phyloP scores from a whole-genome alignment of 176 grass and related monocot genomes.

The Bolboschoenus planiculmis region DNA sequence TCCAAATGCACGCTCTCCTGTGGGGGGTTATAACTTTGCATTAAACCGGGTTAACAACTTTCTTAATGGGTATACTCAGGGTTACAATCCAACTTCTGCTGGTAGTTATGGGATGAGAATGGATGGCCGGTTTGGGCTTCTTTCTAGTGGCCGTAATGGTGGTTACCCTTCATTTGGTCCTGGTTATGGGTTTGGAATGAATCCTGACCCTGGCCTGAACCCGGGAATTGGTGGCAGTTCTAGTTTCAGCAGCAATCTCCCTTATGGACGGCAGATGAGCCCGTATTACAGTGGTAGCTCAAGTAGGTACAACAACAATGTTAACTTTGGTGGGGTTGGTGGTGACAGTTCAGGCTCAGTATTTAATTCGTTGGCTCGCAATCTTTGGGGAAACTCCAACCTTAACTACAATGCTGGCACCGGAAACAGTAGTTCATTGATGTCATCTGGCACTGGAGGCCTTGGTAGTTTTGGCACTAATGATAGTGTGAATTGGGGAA shows the following conservation, averaged over 20 bases:
- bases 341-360: slow-evolving; percentile 39
- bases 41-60: slow-evolving; percentile 58
- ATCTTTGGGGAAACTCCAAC: slow-evolving; percentile 56
- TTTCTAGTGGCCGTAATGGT: slow-evolving; percentile 41
- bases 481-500: slow-evolving; percentile 75
- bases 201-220: slow-evolving; percentile 55
- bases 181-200: slow-evolving; percentile 69
- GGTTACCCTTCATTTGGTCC: slow-evolving; percentile 64
- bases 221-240: slow-evolving; percentile 41
- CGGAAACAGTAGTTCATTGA: slow-evolving; percentile 50
- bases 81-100: slow-evolving; percentile 55
- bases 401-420: slow-evolving; percentile 60
- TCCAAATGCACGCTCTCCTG: slow-evolving; percentile 58
- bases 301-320: slow-evolving; percentile 52
- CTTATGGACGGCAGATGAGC: slow-evolving; percentile 51
- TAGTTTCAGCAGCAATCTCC: slow-evolving; percentile 56
- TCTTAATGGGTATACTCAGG: slow-evolving; percentile 65
- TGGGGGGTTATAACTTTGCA: slow-evolving; percentile 52
- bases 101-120: slow-evolving; percentile 73
- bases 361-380: slow-evolving; percentile 64
- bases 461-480: slow-evolving; percentile 56
- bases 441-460: slow-evolving; percentile 54
- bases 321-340: slow-evolving; percentile 49
- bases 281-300: slow-evolving; percentile 74
- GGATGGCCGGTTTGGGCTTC: slow-evolving; percentile 56